Conservation (phyloP, 495 filamentous ascomycete species). For the Hypoxylon fragiforme region DNA sequence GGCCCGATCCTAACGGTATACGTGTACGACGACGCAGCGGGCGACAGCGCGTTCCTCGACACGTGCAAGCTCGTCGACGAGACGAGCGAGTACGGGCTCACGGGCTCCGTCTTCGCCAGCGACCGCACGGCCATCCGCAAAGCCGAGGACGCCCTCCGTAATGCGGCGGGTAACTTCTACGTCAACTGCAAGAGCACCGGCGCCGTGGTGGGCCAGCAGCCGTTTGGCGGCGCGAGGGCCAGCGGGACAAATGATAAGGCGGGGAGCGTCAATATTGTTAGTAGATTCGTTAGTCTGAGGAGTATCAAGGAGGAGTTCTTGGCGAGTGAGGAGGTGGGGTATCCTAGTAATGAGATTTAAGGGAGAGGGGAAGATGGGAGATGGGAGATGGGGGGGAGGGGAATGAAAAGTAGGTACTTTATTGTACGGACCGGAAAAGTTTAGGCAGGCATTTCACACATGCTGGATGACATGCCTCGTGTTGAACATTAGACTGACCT, state of each 20-base stretch:
- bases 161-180: slow-evolving; percentile 87
- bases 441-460: not conserved
- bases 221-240: slow-evolving; percentile 83
- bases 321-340: slow-evolving; percentile 66
- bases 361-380: not conserved
- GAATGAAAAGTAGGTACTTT: no score
- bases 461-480: not conserved
- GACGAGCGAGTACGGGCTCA: slow-evolving; percentile 76
- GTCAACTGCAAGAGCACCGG: slow-evolving; percentile 93
- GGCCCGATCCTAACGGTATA: slow-evolving; percentile 72
- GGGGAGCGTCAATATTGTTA: slow-evolving; percentile 73
- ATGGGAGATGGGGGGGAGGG: not conserved
- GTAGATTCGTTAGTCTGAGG: slow-evolving; percentile 78
- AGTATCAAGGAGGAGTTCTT: slow-evolving; percentile 91
- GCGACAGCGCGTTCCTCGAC: slow-evolving; percentile 58
- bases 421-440: no score
- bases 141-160: slow-evolving; percentile 74
- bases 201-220: slow-evolving; percentile 89
- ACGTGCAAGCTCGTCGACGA: slow-evolving; percentile 62
- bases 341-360: slow-evolving; percentile 74
- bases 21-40: slow-evolving; percentile 67
- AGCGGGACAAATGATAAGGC: slow-evolving; percentile 94
- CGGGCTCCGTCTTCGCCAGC: slow-evolving; percentile 75
- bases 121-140: slow-evolving; percentile 67
- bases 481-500: no score